phyloP scores from a whole-genome alignment of 352 stramenopile species.

The Phytophthora litchii region DNA sequence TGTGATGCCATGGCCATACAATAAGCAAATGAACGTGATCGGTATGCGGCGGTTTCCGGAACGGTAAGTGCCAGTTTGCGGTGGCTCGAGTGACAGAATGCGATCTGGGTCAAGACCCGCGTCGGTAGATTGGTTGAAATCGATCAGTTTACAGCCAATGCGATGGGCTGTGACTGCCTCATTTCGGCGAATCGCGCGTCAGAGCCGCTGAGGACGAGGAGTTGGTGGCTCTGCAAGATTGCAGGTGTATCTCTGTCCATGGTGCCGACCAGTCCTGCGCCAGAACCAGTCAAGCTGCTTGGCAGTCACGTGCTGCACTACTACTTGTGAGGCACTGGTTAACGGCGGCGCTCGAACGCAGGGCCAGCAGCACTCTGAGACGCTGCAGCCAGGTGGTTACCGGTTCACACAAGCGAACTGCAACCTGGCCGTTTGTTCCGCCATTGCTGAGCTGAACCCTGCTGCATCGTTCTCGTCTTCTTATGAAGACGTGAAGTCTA shows the following conservation, averaged over 20 bases:
- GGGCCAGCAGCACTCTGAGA: constrained; percentile 24
- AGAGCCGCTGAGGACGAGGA: constrained; percentile 21
- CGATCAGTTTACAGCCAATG: constrained; percentile 21
- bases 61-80: constrained; percentile 1
- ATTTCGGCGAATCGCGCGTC: constrained; percentile 26
- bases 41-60: constrained; percentile 2
- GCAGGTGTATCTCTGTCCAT: constrained; percentile 13
- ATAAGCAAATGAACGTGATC: neutral
- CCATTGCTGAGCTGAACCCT: constrained; percentile 6
- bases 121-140: constrained; percentile 22
- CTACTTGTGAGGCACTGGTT: neutral
- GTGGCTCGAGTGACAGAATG: neutral
- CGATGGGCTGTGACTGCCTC: neutral
- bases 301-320: neutral
- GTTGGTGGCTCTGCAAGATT: constrained; percentile 30
- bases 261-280: constrained; percentile 4
- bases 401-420: constrained; percentile 14
- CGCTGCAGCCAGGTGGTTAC: constrained; percentile 11
- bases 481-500: no score
- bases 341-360: constrained; percentile 1
- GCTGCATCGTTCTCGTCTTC: neutral
- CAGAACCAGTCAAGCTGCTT: constrained; percentile 25
- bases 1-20: neutral
- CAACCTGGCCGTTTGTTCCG: constrained; percentile 21
- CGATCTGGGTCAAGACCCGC: neutral